Base-by-base conservation (phyloP, 129 eudicot species). In the Tagetes erecta region DNA sequence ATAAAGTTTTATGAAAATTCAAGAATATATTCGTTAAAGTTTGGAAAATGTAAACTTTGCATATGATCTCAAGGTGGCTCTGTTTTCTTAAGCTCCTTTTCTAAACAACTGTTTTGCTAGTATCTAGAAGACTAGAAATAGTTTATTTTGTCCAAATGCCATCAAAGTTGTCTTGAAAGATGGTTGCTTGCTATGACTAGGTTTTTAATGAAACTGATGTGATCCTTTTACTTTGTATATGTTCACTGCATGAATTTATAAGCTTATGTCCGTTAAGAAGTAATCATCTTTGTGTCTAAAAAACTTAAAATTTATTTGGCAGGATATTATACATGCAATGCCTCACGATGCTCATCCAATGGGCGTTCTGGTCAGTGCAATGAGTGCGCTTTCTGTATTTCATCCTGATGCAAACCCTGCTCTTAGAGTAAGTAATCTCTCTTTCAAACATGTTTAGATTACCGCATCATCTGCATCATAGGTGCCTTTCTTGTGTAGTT, bases 351-450 rank as follows among this genome's bases (percentile, higher is more conserved):
- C 99, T 70, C 97, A 95, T 78, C 99, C 97, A 56, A 94, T 94
- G 99, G 99, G 99, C 62, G 97, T 94, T 83, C 90, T 91, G 60
- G 97, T 91, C 76, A 95, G 97, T 63, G 97, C 97, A 55, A 95
- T 95, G 96, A 91, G 99, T 81, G 89, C 99, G 59, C 96, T 95
- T 64, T 95, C 99, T 11, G 76, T 95, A 72, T 95, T 88, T 63
- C 99, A 95, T 80, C 99, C 99, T 3, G 99, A 95, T 88, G 99
- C 99, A 42, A 95, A 95, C 80, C 99, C 99, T 78, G 97, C 99
- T 80, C 87, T 95, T 42, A 88, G 93, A 83, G 99, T 91, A 84
- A 91, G 92, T 70, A 27, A 46, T 53, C 51, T 50, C 57, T 73
- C 38, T 60, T 45, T n/a, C 0, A 8, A 35, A 34, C 40, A n/a